A percentile compares a stretch with the other conserved stretches of the same genome.
Conservation (phyloP, 2,329 filamentous ascomycete species). For the Monilinia fructigena region DNA sequence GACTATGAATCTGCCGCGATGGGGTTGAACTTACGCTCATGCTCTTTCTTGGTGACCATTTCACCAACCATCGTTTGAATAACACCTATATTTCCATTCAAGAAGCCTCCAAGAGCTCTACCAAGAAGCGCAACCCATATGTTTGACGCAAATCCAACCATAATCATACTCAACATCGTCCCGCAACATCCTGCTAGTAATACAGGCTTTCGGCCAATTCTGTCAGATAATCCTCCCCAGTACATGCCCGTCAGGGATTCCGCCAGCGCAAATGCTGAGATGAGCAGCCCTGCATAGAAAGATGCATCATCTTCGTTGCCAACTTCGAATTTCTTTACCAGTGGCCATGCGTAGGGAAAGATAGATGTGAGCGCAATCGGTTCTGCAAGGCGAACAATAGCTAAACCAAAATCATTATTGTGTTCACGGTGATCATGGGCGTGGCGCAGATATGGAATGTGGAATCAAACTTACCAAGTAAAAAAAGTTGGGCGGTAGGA, state of each 20-base stretch:
- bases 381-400: conserved; percentile 88
- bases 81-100: conserved; percentile 90
- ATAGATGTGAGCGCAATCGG: conserved; percentile 91
- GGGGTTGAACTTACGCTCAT: conserved; percentile 25
- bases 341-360: conserved; percentile 86
- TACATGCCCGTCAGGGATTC: conserved; percentile 84
- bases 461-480: conserved; percentile 64
- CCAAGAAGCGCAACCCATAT: conserved; percentile 81
- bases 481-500: conserved; percentile 76
- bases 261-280: conserved; percentile 79
- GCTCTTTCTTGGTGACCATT: conserved; percentile 61
- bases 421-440: conserved; percentile 2
- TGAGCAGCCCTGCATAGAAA: conserved; percentile 84
- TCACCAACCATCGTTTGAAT: conserved; percentile 88
- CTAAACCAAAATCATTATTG: conserved; percentile 47
- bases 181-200: conserved; percentile 77
- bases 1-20: background rate
- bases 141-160: conserved; percentile 79
- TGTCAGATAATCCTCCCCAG: conserved; percentile 82
- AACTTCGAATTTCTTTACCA: conserved; percentile 73
- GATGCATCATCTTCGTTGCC: conserved; percentile 73
- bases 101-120: conserved; percentile 71
- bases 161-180: conserved; percentile 77
- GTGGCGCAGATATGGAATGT: conserved; percentile 18
- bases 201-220: conserved; percentile 80